Base-by-base conservation (phyloP, 1,139 yeast species). In the Williopsis jadinii region DNA sequence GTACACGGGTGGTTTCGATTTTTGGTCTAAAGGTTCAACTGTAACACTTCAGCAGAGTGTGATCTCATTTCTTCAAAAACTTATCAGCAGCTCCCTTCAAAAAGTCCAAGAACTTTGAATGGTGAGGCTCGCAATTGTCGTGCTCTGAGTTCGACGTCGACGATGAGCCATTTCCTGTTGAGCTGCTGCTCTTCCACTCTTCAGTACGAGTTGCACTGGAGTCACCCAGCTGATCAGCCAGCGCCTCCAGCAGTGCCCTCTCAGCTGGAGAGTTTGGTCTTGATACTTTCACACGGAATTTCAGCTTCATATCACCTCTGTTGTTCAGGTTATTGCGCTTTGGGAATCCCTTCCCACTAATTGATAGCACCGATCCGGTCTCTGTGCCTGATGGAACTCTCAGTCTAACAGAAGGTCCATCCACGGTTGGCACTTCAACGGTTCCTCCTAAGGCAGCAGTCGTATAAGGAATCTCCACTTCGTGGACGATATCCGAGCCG, bases 391-490 rank as follows among this genome's bases (percentile, higher is more conserved):
- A 69, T 39, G 95, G 80, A n/a, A 94, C 80, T 61, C 80, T 85
- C 44, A 92, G 66, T 60, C 88, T 83, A 46, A 94, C 69, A 36
- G 73, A 71, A 33, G 77, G 79, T 6, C 86, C 88, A 50, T 82
- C 88, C 30, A 92, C 74, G 0, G 97, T 90, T 32, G 97, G 97
- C 11, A 92, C 79, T 37, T 83, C 77, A 28, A 92, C 74, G 41
- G 78, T 80, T 30, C 99, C 99, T 44, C 99, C 99, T 38, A 92
- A 70, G 0, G 96, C 92, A 2, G 98, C 98, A 0, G 98, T 92
- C 1, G 98, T 92, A 80, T 88, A 85, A 38, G 94, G 83, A 41
- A 92, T 79, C 36, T 77, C 77, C 40, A 81, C 78, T 31, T 71
- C 68, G 55, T 78, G 73, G 44, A 84, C 62, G 48, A 92, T 71